Percentiles rank a stretch among this genome's conserved stretches.
These are phyloP conservation scores for Emericellopsis terricola DNA, from an alignment of 495 filamentous ascomycete genomes.

Conservation along the genomic window DNA sequence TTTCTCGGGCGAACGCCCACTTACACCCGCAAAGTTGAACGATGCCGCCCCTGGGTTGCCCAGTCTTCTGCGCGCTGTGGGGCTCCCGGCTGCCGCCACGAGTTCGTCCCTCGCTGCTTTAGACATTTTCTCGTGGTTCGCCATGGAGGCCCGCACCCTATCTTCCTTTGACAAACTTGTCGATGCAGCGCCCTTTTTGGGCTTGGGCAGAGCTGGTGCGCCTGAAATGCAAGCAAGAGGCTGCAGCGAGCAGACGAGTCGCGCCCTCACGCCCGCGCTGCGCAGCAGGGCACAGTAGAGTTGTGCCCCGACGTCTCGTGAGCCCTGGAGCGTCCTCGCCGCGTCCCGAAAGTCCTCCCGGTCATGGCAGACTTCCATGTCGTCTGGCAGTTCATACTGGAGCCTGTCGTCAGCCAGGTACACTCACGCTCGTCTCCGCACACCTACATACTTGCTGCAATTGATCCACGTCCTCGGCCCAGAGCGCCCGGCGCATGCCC, in stretches of 20 bases:
- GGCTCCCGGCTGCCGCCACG: constrained; percentile 5
- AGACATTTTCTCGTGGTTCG: constrained; percentile 12
- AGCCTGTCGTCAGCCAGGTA: constrained; percentile 1
- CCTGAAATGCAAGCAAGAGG: constrained; percentile 52
- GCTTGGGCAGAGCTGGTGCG: constrained; percentile 27
- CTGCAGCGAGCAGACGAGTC: constrained; percentile 86
- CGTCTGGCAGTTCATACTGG: constrained; percentile 33
- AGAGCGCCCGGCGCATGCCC: constrained; percentile 51
- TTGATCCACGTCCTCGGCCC: constrained; percentile 45
- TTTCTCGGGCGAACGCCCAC: too few species aligned
- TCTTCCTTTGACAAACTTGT: constrained; percentile 11
- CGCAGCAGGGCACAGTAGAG: constrained; percentile 78
- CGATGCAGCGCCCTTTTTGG: constrained; percentile 9
- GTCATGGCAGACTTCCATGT: constrained; percentile 34
- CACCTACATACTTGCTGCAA: constrained; percentile 32
- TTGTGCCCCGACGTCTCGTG: constrained; percentile 77
- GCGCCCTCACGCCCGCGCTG: constrained; percentile 56
- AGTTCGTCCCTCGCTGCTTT: constrained; percentile 4
- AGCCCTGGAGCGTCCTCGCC: constrained; percentile 48
- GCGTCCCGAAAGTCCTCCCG: constrained; percentile 52
- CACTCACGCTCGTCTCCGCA: not conserved
- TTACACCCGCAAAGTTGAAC: too few species aligned
- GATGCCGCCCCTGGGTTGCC: constrained; percentile 24
- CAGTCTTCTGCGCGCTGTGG: constrained; percentile 14
- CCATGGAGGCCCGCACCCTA: constrained; percentile 13